Base-by-base conservation (phyloP, 805 yeast species). In the Saturnispora sekii region DNA sequence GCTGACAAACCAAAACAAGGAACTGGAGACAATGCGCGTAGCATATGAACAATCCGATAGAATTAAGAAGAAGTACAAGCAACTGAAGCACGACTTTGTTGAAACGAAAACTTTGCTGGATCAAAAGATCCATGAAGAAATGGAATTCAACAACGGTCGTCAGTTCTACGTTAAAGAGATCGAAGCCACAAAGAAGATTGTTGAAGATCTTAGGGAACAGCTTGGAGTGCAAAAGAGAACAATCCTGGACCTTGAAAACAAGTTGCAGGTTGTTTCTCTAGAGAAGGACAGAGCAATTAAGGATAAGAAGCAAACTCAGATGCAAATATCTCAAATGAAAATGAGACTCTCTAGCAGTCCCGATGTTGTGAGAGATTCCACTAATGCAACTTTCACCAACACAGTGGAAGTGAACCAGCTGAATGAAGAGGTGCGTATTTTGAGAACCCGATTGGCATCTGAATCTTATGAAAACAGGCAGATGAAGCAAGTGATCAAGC, bases 381-480 rank as follows among this genome's bases (percentile, higher is more conserved):
- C 32, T 5, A 48, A 47, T 12, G 14, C 46, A 36, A n/a, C 38
- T 15, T 42, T 35, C 6, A 16, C 40, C 16, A 21, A 16, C n/a
- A 17, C 37, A 7, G 38, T 48, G 5, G 59, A 52, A 31, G 28
- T 43, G 33, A 44, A 43, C 29, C 40, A 47, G 47, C 58, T 81
- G 37, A 63, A 68, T 18, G 77, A 81, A 38, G 86, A 81, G 48
- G 55, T 81, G 42, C 69, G 72, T 30, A 63, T 81, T 52, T 60
- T 84, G 11, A 82, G 80, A 51, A 73, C 80, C 2, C 70, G 84
- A 52, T 58, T 79, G n/a, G 80, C 82, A 2, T 69, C 81, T n/a
- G 81, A 78, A 41, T 69, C 79, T 6, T 74, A 75, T 49, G 82
- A 77, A 44, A 74, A 71, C 48, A 77, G 74, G 54, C 74, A 64